Evolutionary conservation across 1,284 basidiomycete genomes (phyloP), one percentile per base, ranked within the genome.

Genomic region (Inonotus obliquus): DNA sequence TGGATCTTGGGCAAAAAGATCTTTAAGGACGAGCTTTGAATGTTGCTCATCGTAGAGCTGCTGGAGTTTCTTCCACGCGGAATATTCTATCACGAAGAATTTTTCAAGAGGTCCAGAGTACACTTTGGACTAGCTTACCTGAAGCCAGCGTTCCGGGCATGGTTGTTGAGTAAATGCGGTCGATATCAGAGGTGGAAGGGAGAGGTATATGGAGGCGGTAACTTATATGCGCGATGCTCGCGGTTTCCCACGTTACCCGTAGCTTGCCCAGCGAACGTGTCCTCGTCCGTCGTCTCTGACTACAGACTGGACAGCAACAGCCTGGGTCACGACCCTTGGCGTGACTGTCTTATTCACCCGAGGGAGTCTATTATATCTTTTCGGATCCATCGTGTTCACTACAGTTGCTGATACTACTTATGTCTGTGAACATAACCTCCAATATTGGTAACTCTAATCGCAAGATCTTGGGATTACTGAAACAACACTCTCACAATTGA

Each of bases 51-150:
- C 85, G 77, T 97, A 91, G 63, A 94, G 84, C 71, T 83, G 70
- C 78, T 98, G 87, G 67, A 99, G 92, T 76, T 94, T 89, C 77
- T 93, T 85, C 95, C 96, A 98, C 54, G 93, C 77, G 48, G 86
- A 66, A 78, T 96, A 96, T 63, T 92, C 94, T 96, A 71, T 39
- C 44, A 10, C n/a, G 17, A 17, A 23, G 13, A 10, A 11, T 60
- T 19, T 52, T 27, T 41, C 13, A 32, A 39, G 32, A 7, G 14
- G 4, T 6, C 9, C 19, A 11, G 14, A 47, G 37, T 27, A 19
- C 21, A 14, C 27, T 21, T 17, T 21, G 4, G 10, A 38, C 19
- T 2, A 25, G 54, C 14, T 47, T 17, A 63, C 62, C 58, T 44
- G 62, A 60, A 37, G 62, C 62, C 52, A 63, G 62, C 7, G 54